Evolutionary conservation across 805 yeast species (phyloP).

Genomic region (Candida easanensis): DNA sequence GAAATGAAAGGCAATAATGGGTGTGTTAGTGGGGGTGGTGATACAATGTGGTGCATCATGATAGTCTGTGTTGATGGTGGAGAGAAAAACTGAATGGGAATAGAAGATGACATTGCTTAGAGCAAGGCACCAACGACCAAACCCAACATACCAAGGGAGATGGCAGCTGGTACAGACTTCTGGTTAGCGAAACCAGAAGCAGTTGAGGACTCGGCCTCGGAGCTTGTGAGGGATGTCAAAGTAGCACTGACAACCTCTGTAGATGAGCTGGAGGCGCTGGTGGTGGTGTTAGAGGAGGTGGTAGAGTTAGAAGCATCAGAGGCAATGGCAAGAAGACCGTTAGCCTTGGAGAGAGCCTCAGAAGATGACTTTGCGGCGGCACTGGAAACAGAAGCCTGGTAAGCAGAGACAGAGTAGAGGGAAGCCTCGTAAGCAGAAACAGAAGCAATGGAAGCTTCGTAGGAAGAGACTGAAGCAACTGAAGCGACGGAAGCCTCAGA

Average conservation of each 20-base stretch:
- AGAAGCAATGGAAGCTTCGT: constrained; percentile 13
- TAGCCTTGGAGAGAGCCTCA: constrained; percentile 32
- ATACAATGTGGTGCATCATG: too few species aligned
- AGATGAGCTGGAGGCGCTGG: constrained; percentile 25
- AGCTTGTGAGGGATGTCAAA: constrained; percentile 21
- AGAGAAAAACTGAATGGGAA: background rate
- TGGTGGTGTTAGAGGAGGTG: constrained; percentile 33
- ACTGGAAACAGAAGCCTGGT: constrained; percentile 15
- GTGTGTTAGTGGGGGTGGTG: too few species aligned
- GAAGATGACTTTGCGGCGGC: constrained; percentile 17
- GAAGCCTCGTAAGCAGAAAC: constrained; percentile 18
- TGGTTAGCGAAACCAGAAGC: constrained; percentile 32
- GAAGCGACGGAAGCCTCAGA: constrained; percentile 15
- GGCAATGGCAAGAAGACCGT: constrained; percentile 41
- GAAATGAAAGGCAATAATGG: background rate
- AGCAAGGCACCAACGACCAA: constrained; percentile 28
- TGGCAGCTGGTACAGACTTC: constrained; percentile 25
- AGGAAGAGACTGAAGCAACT: constrained; percentile 15
- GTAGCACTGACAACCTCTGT: constrained; percentile 21
- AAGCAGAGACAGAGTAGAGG: constrained; percentile 14
- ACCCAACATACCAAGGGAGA: constrained; percentile 27
- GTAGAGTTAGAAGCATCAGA: constrained; percentile 34
- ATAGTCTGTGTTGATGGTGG: background rate
- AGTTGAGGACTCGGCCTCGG: constrained; percentile 28
- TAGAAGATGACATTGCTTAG: constrained; percentile 7